A percentile compares a stretch with the other conserved stretches of the same genome.
These are phyloP conservation scores for Emiliania huxleyi DNA, from an alignment of 78 protist species.

Conservation along the genomic window DNA sequence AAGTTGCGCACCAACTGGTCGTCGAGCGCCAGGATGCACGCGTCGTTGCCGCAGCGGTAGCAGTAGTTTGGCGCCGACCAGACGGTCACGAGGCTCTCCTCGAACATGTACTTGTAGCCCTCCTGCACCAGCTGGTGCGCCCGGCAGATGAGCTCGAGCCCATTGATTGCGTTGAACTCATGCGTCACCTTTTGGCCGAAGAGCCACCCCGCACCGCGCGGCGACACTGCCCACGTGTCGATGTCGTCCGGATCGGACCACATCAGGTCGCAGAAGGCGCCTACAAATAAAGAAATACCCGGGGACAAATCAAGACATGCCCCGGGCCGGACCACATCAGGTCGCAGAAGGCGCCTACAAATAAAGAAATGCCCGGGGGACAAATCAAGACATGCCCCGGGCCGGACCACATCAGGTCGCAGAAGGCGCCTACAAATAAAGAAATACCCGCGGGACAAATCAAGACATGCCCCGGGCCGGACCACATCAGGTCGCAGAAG, in stretches of 20 bases:
- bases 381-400: no score
- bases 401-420: conserved; percentile 98
- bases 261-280: conserved; percentile 96
- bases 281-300: no score
- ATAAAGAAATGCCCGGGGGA: no score
- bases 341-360: no score
- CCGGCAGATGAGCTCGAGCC: conserved; percentile 86
- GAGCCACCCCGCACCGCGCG: conserved; percentile 98
- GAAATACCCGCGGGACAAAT: no score
- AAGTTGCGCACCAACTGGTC: conserved; percentile 70
- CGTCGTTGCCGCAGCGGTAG: conserved; percentile 89
- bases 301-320: no score
- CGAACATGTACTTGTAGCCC: conserved; percentile 94
- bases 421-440: no score
- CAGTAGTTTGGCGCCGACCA: conserved; percentile 99
- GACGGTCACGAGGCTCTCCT: conserved; percentile 88
- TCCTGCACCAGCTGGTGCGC: conserved; percentile 98
- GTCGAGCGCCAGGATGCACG: conserved; percentile 83
- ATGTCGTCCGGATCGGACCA: conserved; percentile 99
- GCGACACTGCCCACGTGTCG: conserved; percentile 87
- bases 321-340: no score
- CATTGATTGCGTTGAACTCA: conserved; percentile 80
- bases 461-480: no score
- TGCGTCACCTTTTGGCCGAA: conserved; percentile 81
- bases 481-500: no score